These are phyloP conservation scores for Pichia gijzeniarum DNA, from an alignment of 805 yeast species.

Conservation along the genomic window DNA sequence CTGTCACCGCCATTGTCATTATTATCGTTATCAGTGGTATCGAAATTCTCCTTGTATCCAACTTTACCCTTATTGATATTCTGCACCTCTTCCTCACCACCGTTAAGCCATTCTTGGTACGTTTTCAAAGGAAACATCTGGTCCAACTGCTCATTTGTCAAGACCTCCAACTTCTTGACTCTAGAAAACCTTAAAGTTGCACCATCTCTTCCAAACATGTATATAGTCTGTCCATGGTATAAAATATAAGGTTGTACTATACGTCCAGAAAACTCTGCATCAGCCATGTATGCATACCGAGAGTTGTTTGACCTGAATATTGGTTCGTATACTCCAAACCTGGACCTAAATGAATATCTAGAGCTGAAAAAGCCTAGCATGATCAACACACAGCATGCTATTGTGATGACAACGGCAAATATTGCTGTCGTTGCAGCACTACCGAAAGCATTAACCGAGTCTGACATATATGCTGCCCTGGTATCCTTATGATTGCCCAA, in stretches of 20 bases:
- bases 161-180: conserved; percentile 42
- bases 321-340: conserved; percentile 46
- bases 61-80: conserved; percentile 35
- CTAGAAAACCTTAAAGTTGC: neutral
- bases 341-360: conserved; percentile 52
- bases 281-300: conserved; percentile 15
- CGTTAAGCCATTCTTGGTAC: conserved; percentile 54
- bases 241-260: conserved; percentile 10
- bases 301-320: conserved; percentile 8
- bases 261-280: conserved; percentile 2
- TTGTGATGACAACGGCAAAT: conserved; percentile 57
- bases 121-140: conserved; percentile 51
- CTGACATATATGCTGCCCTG: neutral
- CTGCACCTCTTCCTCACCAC: conserved; percentile 50
- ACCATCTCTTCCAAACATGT: conserved; percentile 5
- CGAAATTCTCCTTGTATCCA: conserved; percentile 34
- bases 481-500: too few relatives aligned
- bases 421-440: conserved; percentile 56
- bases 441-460: conserved; percentile 18
- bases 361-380: conserved; percentile 54
- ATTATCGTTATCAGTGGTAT: conserved; percentile 7
- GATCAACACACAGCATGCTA: conserved; percentile 52
- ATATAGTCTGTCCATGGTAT: conserved; percentile 6
- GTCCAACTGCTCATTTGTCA: conserved; percentile 44
- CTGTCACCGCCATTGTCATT: too few relatives aligned